Evolutionary conservation across 768 basidiomycete genomes (phyloP), one percentile per base, ranked within the genome.

Genomic region (Crucibulum laeve): DNA sequence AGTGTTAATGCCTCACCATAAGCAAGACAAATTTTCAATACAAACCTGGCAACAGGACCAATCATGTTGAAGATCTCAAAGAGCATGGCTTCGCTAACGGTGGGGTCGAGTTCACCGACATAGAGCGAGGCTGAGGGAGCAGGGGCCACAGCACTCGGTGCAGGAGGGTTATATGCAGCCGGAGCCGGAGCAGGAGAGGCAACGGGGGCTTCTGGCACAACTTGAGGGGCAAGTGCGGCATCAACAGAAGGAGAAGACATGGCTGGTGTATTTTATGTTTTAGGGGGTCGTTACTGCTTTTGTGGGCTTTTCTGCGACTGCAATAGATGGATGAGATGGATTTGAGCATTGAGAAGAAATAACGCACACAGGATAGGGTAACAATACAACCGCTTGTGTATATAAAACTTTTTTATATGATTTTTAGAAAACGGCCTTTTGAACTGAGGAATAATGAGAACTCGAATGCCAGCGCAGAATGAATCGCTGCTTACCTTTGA

Each of bases 51-150:
- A 52, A 99, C 96, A 38, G 95, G 96, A 41, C 96, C 96, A 68
- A 98, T 92, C 91, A 98, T 95, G 67, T 96, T 96, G 78, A 99
- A 99, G 65, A 99, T 98, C 76, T 99, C 96, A 62, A 98, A 99
- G 43, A 99, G 81, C 92, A 97, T 97, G 45, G 96, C 95, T 76
- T 99, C 96, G 28, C 93, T 91, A 68, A 99, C 96, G 52, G 90
- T 87, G 57, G 90, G 85, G 70, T 98, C 96, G 53, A 99, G 87
- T 73, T 99, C 96, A 46, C 96, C 96, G 50, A 99, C 96, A 71
- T 99, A 99, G 57, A 99, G 89, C 46, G 93, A 96, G 18, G 90
- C 90, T 41, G 89, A 91, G 18, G 89, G 88, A 46, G 84, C 74
- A 47, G 87, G 74, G 32, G 82, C 69, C 42, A 69, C 68, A 25